phyloP scores from a whole-genome alignment of 805 yeast genomes.

The Metschnikowia lunata region DNA sequence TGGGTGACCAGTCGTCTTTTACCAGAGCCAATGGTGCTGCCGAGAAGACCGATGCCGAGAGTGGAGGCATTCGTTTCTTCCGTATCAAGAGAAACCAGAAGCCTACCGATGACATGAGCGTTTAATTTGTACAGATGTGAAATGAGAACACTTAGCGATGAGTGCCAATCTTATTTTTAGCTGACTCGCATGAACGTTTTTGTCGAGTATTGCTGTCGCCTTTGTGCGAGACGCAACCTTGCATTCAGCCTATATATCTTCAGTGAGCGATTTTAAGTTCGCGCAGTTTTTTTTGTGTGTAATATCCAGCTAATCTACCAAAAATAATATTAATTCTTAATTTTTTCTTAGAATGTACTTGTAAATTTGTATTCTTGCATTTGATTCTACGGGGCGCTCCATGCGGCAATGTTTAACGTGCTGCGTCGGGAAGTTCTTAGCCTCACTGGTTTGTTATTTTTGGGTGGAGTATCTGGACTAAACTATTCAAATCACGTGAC shows the following conservation, averaged over 20 bases:
- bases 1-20: slow-evolving; percentile 39
- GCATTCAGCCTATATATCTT: not conserved
- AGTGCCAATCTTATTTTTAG: too few relatives aligned
- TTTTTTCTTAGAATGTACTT: not conserved
- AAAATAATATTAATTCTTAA: slow-evolving; percentile 1
- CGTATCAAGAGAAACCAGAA: slow-evolving; percentile 58
- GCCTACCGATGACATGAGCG: slow-evolving; percentile 42
- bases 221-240: too few relatives aligned
- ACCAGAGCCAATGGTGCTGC: slow-evolving; percentile 32
- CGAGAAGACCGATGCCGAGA: slow-evolving; percentile 38
- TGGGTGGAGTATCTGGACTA: too few relatives aligned
- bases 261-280: not conserved
- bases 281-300: slow-evolving; percentile 1
- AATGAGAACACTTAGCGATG: too few relatives aligned
- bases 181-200: too few relatives aligned
- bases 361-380: not conserved
- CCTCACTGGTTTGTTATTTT: too few relatives aligned
- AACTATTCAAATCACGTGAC: too few relatives aligned
- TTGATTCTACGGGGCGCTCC: not conserved
- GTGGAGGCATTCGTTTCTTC: slow-evolving; percentile 70
- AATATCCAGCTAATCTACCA: slow-evolving; percentile 6
- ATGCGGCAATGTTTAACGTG: too few relatives aligned
- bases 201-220: too few relatives aligned
- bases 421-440: too few relatives aligned
- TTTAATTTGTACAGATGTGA: slow-evolving; percentile 17